Evolutionary conservation across 1,284 basidiomycete genomes (phyloP), one percentile per base, ranked within the genome.

Genomic region (Athelia sp.): DNA sequence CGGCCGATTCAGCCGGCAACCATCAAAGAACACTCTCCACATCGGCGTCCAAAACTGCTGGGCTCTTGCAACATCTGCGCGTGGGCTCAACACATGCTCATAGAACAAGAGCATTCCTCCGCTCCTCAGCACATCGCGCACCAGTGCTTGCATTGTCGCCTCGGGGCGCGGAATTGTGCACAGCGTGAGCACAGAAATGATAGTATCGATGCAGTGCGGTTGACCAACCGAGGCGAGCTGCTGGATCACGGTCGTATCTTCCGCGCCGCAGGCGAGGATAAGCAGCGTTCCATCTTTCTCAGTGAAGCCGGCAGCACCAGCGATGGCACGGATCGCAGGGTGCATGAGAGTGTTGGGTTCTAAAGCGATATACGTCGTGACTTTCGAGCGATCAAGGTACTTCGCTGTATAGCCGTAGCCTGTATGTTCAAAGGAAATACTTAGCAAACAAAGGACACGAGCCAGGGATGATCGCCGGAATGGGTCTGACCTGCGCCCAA

Each of bases 31-130:
- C 17, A 40, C 21, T 15, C 15, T 40, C 36, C 36, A 40, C 8
- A 40, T 6, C 17, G n/a, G 21, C 36, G 36, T 40, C 36, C 36
- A 40, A 17, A 22, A 17, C 15, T 15, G 36, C 15, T 40, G 36
- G 4, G 72, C 75, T 75, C 78, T 76, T 9, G 74, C 74, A 2
- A 84, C 73, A 48, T 78, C 75, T n/a, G 58, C 50, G 0, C 62
- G 57, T 1, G 69, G 71, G 54, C 73, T 82, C 43, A 71, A 63
- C 9, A 86, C 81, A 56, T 88, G 84, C 62, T 88, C 85, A 52
- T 79, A 80, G 57, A 78, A 80, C 17, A 87, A 65, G 1, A 88
- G 53, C 50, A 72, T 67, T 0, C 84, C 85, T 0, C 79, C 81
- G 0, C 80, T 73, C 50, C 72, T 75, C 24, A 88, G 69, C 2